Conservation (phyloP, 176 grass and related monocot species). For the Phoenix dactylifera region DNA sequence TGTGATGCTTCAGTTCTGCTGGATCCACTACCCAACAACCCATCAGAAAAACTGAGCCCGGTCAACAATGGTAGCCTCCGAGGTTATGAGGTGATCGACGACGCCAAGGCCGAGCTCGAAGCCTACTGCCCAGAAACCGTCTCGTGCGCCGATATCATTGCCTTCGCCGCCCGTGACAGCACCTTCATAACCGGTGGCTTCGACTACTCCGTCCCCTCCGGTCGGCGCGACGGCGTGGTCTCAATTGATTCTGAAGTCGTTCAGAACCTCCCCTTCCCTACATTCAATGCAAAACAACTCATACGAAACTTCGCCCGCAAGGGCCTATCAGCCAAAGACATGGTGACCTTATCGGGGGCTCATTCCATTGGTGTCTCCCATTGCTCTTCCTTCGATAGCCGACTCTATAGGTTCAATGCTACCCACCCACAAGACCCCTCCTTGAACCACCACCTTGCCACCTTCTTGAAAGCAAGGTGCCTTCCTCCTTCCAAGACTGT, state of each 20-base stretch:
- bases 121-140: constrained; percentile 34
- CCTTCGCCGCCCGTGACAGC: constrained; percentile 38
- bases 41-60: constrained; percentile 23
- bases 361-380: constrained; percentile 40
- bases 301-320: constrained; percentile 18
- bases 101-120: constrained; percentile 39
- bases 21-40: constrained; percentile 20
- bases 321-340: constrained; percentile 21
- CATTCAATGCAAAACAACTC: background rate
- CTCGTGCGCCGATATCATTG: constrained; percentile 81
- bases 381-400: constrained; percentile 28
- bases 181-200: constrained; percentile 23
- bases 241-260: constrained; percentile 24
- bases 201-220: constrained; percentile 22
- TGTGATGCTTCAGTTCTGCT: constrained; percentile 49
- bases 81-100: constrained; percentile 44
- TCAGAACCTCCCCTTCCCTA: constrained; percentile 21
- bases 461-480: constrained; percentile 23
- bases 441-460: constrained; percentile 7
- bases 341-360: constrained; percentile 34
- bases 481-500: constrained; percentile 13
- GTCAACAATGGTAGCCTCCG: constrained; percentile 46
- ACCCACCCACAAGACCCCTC: constrained; percentile 20
- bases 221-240: constrained; percentile 41
- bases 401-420: constrained; percentile 27